phyloP scores from a whole-genome alignment of 2,329 filamentous ascomycete species.

The Calonectria hawksworthii region DNA sequence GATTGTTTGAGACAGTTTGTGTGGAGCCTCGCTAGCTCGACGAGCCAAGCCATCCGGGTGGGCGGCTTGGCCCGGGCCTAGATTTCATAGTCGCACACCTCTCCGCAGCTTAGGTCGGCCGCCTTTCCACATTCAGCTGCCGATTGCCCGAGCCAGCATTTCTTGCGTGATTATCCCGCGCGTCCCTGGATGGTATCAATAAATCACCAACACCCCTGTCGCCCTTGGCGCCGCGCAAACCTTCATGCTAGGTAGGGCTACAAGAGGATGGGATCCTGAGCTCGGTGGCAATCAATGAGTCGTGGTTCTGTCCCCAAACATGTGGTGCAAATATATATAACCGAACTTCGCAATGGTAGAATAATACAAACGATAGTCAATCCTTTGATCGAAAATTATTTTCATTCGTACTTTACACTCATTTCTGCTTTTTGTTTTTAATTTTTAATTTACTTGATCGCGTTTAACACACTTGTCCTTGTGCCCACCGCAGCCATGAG shows the following conservation, averaged over 20 bases:
- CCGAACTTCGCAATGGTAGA: background rate
- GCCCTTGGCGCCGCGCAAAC: background rate
- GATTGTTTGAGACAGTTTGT: background rate
- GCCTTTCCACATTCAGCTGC: background rate
- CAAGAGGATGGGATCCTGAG: background rate
- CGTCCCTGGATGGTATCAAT: background rate
- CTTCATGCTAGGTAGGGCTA: too few species aligned
- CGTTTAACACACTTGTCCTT: background rate
- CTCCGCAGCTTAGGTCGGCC: background rate
- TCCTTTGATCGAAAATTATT: background rate
- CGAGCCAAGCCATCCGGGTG: background rate
- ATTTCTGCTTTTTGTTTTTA: background rate
- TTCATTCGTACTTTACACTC: too few species aligned
- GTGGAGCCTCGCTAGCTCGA: background rate
- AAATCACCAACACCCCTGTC: background rate
- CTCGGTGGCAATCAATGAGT: background rate
- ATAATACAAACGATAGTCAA: background rate
- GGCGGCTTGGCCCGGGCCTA: background rate
- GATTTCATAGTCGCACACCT: background rate
- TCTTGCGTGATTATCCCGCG: background rate
- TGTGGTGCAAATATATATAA: background rate
- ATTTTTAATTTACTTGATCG: background rate
- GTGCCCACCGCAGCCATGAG: background rate
- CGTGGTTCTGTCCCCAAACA: background rate
- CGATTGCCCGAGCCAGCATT: background rate